A percentile compares a stretch with the other conserved stretches of the same genome.
phyloP scores from a whole-genome alignment of 208 protist genomes.

The Trypanosoma conorhini region DNA sequence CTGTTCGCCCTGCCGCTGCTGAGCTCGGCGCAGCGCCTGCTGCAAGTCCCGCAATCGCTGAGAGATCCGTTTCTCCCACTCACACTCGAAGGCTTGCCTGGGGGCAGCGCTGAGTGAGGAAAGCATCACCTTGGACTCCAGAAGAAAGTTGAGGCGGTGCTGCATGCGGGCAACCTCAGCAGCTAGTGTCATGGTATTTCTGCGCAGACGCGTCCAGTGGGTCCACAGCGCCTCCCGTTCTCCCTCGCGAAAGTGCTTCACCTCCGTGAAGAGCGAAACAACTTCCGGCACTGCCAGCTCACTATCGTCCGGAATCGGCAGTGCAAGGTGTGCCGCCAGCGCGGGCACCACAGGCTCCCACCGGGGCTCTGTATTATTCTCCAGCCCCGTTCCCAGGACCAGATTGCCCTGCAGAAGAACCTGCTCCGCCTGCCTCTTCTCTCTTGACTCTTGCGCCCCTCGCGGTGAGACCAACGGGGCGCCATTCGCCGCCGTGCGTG shows the following conservation, averaged over 20 bases:
- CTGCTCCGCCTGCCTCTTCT: background rate
- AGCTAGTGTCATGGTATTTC: constrained; percentile 8
- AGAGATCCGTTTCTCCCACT: constrained; percentile 8
- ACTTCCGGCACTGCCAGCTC: constrained; percentile 11
- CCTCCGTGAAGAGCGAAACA: constrained; percentile 19
- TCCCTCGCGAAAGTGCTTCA: constrained; percentile 22
- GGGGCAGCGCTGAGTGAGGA: background rate
- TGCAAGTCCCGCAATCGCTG: constrained; percentile 2
- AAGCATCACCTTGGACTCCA: constrained; percentile 1
- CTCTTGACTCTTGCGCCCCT: background rate
- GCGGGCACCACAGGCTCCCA: constrained; percentile 25
- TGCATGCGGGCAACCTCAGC: constrained; percentile 14
- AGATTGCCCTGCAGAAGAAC: background rate
- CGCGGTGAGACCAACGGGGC: background rate
- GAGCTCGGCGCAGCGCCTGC: background rate
- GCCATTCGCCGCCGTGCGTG: background rate
- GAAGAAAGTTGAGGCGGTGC: constrained; percentile 7
- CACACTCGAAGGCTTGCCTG: background rate
- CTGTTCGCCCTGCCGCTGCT: background rate
- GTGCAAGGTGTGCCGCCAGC: constrained; percentile 14
- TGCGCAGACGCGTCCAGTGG: constrained; percentile 14
- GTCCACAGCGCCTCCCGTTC: constrained; percentile 9
- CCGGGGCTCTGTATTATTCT: background rate
- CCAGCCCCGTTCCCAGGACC: background rate
- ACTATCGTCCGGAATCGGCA: background rate